Evolutionary conservation across 2,329 filamentous ascomycete genomes (phyloP).

Genomic region (Colletotrichum incanum): DNA sequence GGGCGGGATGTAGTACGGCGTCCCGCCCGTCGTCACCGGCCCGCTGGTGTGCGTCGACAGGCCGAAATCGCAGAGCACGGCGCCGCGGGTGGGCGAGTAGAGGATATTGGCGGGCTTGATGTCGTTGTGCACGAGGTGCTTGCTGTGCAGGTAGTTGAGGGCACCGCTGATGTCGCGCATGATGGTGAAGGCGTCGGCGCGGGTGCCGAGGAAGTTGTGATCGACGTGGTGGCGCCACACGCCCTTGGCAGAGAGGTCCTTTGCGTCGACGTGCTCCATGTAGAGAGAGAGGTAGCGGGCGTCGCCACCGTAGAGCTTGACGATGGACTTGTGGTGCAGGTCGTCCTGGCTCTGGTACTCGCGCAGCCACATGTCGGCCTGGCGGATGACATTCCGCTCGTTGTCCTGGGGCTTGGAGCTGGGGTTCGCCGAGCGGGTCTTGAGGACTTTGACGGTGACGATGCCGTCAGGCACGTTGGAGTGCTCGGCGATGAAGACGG

Average conservation of each 20-base stretch:
- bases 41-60: constrained; percentile 65
- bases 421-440: constrained; percentile 61
- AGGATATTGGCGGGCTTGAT: constrained; percentile 75
- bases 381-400: constrained; percentile 70
- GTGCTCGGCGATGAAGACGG: constrained; percentile 70
- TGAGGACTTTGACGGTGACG: constrained; percentile 74
- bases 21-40: constrained; percentile 67
- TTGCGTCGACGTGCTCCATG: constrained; percentile 74
- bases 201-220: constrained; percentile 66
- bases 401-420: constrained; percentile 64
- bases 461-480: constrained; percentile 68
- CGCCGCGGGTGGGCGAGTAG: constrained; percentile 71
- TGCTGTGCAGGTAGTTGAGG: constrained; percentile 70
- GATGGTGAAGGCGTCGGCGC: constrained; percentile 67
- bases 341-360: constrained; percentile 71
- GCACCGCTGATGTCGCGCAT: constrained; percentile 69
- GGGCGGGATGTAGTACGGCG: constrained; percentile 74
- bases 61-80: constrained; percentile 74
- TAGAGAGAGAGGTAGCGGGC: constrained; percentile 73
- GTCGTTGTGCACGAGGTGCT: constrained; percentile 72
- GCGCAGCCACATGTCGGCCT: constrained; percentile 73
- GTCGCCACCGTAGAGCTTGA: constrained; percentile 72
- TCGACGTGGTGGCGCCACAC: constrained; percentile 65
- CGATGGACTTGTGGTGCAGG: constrained; percentile 71
- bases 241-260: constrained; percentile 65